Conservation (phyloP, 371 early-diverging fungal species). For the Haplosporangium sp. region DNA sequence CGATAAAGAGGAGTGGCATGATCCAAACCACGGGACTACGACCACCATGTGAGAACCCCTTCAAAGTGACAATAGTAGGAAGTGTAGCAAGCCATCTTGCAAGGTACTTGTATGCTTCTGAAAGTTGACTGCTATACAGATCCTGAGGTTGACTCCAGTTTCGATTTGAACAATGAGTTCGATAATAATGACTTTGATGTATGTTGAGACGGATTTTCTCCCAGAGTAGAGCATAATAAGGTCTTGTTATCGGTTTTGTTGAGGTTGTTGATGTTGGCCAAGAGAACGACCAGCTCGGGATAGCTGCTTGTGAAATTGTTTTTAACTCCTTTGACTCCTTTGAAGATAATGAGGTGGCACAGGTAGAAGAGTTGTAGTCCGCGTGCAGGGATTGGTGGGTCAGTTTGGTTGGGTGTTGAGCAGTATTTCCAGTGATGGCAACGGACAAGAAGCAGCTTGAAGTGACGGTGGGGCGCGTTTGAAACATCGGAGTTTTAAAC, state of each 20-base stretch:
- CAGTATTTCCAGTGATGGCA: no score
- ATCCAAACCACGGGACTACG: neutral
- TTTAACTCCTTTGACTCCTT: neutral
- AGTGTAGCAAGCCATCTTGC: neutral
- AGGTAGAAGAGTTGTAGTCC: neutral
- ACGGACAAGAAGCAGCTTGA: no score
- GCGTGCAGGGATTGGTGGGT: neutral
- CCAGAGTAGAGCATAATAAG: conserved; percentile 6
- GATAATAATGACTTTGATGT: neutral
- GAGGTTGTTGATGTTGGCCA: no score
- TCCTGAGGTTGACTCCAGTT: neutral
- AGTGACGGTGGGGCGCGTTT: neutral
- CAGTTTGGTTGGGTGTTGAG: neutral
- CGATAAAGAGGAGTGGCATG: neutral
- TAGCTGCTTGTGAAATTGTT: neutral
- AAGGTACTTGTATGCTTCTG: neutral
- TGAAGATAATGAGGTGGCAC: neutral
- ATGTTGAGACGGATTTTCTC: neutral
- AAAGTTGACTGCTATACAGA: neutral
- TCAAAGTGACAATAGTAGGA: neutral
- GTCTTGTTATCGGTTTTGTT: neutral
- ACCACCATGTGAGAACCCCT: neutral
- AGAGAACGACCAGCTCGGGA: neutral
- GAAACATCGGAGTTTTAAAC: neutral
- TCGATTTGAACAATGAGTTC: neutral